phyloP scores from a whole-genome alignment of 1,139 yeast genomes.

The Geotrichum histeridarum region DNA sequence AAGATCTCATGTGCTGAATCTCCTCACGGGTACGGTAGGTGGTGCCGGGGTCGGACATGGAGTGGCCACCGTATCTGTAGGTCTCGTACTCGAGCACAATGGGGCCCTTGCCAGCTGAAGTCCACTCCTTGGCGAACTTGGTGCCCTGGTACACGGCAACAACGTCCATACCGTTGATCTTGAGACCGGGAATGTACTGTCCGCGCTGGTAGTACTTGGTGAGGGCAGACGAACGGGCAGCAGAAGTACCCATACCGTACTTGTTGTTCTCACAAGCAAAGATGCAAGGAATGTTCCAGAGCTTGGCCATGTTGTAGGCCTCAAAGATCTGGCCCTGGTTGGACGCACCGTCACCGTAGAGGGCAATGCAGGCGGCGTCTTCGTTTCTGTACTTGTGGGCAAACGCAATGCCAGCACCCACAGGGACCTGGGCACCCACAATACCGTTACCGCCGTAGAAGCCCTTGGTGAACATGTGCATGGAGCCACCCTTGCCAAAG shows the following conservation, averaged over 20 bases:
- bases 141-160: constrained; percentile 94
- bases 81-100: constrained; percentile 94
- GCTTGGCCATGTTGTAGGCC: constrained; percentile 96
- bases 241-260: constrained; percentile 99
- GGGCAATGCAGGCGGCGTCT: constrained; percentile 75
- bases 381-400: constrained; percentile 86
- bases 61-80: constrained; percentile 99
- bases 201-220: constrained; percentile 98
- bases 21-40: constrained; percentile 99
- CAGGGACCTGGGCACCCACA: constrained; percentile 98
- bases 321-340: constrained; percentile 99
- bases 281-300: constrained; percentile 92
- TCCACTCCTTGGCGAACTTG: constrained; percentile 95
- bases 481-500: constrained; percentile 97
- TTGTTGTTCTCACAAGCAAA: constrained; percentile 98
- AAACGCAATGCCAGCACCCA: constrained; percentile 95
- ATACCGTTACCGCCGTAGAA: constrained; percentile 99
- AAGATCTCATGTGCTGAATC: constrained; percentile 98
- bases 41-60: constrained; percentile 99
- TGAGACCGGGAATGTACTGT: constrained; percentile 97
- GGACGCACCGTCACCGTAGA: constrained; percentile 98
- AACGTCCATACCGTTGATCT: constrained; percentile 97
- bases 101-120: constrained; percentile 91
- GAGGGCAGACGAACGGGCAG: constrained; percentile 92
- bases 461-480: constrained; percentile 95